Evolutionary conservation across 176 grass and related monocot species (phyloP), one percentile per base, ranked within the genome.

Genomic region (Themeda triandra): DNA sequence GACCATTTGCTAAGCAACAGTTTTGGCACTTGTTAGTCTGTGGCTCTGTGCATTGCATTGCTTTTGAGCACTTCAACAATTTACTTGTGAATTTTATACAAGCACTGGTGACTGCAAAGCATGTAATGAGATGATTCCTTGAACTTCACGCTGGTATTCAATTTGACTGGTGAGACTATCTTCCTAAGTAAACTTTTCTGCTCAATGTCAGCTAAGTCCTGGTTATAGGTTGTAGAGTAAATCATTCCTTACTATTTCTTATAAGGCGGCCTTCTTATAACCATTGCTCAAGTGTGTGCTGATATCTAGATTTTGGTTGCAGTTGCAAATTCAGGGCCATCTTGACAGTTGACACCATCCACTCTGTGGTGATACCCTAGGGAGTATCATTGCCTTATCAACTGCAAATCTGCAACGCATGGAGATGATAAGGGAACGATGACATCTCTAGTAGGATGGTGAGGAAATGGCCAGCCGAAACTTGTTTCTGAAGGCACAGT

Each of bases 131-230:
- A 17, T 36, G 37, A 13, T 66, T 48, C 33, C 81, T 71, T 46
- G 78, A 30, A 39, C 51, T 53, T 86, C 60, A 31, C 33, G 8
- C 56, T 58, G 74, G 15, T 54, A 59, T 66, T 86, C 72, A 18
- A 28, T 72, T 18, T 78, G 33, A 45, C 67, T 82, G 79, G 79
- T 82, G 15, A 63, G 70, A 32, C 37, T 70, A 46, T 80, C 54
- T 42, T 74, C 18, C 23, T 8, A 36, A 35, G 28, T 80, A 29
- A 18, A n/a, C 18, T 51, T 80, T 65, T 33, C 23, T 67, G 28
- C 4, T 56, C 21, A 13, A 39, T 70, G 9, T 25, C 2, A 5
- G 24, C 35, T 5, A 13, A 32, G 28, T 71, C 65, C n/a, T 51
- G 53, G 33, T 56, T 75, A 42, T 60, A n/a, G 28, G 37, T 77